phyloP scores from a whole-genome alignment of 495 filamentous ascomycete genomes.

The Astrocystis sublimbata region DNA sequence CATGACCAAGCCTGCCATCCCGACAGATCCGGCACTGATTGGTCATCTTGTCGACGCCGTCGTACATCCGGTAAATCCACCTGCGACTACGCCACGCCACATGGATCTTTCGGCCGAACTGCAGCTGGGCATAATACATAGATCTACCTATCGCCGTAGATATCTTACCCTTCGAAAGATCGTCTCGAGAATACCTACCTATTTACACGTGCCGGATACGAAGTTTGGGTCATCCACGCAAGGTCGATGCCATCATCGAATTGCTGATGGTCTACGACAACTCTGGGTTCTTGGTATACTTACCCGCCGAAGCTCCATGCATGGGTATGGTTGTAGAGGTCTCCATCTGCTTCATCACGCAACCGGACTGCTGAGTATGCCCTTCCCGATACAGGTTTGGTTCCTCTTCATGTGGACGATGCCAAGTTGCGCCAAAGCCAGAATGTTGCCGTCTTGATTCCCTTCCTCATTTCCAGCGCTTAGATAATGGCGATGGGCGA shows the following conservation, averaged over 20 bases:
- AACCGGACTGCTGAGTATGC: not conserved
- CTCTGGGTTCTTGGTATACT: too few species aligned
- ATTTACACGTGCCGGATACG: too few species aligned
- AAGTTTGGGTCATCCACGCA: too few species aligned
- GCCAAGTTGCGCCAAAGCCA: not conserved
- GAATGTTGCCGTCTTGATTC: not conserved
- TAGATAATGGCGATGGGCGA: not conserved
- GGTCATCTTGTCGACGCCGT: not conserved
- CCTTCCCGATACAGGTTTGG: not conserved
- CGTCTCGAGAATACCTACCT: too few species aligned
- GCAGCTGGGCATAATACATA: too few species aligned
- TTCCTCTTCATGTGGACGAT: not conserved
- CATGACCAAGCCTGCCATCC: not conserved
- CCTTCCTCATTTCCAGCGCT: not conserved
- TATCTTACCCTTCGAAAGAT: too few species aligned
- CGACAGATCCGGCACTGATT: not conserved
- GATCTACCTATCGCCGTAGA: too few species aligned
- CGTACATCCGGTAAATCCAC: constrained; percentile 1
- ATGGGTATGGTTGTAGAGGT: not conserved
- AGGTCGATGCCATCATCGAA: too few species aligned
- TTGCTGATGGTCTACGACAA: too few species aligned
- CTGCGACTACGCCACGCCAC: too few species aligned
- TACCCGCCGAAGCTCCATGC: not conserved
- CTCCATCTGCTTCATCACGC: not conserved
- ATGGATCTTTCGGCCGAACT: not conserved